These are phyloP conservation scores for Musa acuminata DNA, from an alignment of 176 grass and related monocot species.

Conservation along the genomic window DNA sequence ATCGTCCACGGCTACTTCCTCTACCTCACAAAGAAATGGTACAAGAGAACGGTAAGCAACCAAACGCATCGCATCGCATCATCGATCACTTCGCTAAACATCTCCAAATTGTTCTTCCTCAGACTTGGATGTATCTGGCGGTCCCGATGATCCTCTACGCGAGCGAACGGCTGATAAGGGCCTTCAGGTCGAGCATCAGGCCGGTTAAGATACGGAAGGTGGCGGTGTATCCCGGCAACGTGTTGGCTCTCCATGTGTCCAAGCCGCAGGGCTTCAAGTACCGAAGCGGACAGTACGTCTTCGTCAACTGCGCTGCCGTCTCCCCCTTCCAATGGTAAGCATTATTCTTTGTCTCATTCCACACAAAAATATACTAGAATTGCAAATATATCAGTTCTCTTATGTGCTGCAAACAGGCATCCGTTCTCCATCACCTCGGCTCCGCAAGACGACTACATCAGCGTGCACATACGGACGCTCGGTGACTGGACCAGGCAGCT, in stretches of 20 bases:
- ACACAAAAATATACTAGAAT: not conserved
- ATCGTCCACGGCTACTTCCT: slow-evolving; percentile 66
- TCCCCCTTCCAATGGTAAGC: slow-evolving; percentile 31
- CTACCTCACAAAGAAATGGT: slow-evolving; percentile 62
- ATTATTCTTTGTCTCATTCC: not conserved
- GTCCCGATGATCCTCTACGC: slow-evolving; percentile 13
- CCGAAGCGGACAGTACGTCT: slow-evolving; percentile 18
- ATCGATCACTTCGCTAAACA: not conserved
- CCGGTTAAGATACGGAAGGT: slow-evolving; percentile 1
- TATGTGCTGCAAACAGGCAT: slow-evolving; percentile 30
- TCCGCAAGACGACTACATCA: slow-evolving; percentile 78
- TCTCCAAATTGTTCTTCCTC: not conserved
- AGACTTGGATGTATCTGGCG: slow-evolving; percentile 19
- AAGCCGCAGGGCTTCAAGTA: slow-evolving; percentile 8
- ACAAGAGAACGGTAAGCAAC: slow-evolving; percentile 57
- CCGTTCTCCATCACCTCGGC: slow-evolving; percentile 98
- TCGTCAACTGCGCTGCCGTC: slow-evolving; percentile 25
- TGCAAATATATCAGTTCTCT: not conserved
- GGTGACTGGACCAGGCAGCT: slow-evolving; percentile 94
- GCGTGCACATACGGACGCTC: slow-evolving; percentile 90
- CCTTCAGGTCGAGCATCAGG: not conserved
- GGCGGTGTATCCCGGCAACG: slow-evolving; percentile 9
- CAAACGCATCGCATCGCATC: not conserved
- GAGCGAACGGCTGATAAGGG: not conserved
- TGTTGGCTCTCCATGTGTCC: not conserved